Base-by-base conservation (phyloP, 257 asterid genomes). In the Solanum ahanhuiri region DNA sequence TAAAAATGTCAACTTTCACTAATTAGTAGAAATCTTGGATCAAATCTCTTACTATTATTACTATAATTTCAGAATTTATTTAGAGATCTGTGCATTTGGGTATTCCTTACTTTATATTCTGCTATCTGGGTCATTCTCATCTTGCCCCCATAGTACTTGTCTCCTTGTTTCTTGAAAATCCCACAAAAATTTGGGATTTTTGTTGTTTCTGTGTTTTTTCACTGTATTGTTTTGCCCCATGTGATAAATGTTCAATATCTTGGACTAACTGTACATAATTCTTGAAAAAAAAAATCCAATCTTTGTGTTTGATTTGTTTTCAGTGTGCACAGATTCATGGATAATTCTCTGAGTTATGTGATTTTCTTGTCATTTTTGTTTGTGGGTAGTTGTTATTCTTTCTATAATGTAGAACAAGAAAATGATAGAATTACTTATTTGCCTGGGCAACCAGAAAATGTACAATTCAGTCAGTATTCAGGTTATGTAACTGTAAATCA, bases 391-490 rank as follows among this genome's bases (percentile, higher is more conserved):
- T 31, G 33, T 31, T 31, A 31, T 31, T 31, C 92, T 88, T 86
- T 85, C 82, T 66, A 5, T 25, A 91, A 81, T 88, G 93, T 48
- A 88, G 97, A 94, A 91, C 99, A 94, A 85, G 97, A 91, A 67
- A 91, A 81, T 12, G 98, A 97, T 92, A 94, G 92, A 93, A 93
- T 97, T 25, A 87, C 60, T 79, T 86, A 85, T 89, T 90, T 97
- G 82, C 99, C 99, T 43, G 99, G 99, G 28, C 98, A 95, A 91
- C 99, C 99, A 22, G 85, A 87, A 39, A 93, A 91, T 84, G 93
- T 90, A 75, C 96, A 91, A 41, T 97, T 97, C 60, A 63, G 75
- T 70, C 98, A 95, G 88, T 94, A 91, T 71, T 94, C 99, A 1
- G 99, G 99, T 63, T 95, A 97, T 88, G 89, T 97, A 4, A 97